phyloP scores from a whole-genome alignment of 331 rosid species.

The Ulmus americana region DNA sequence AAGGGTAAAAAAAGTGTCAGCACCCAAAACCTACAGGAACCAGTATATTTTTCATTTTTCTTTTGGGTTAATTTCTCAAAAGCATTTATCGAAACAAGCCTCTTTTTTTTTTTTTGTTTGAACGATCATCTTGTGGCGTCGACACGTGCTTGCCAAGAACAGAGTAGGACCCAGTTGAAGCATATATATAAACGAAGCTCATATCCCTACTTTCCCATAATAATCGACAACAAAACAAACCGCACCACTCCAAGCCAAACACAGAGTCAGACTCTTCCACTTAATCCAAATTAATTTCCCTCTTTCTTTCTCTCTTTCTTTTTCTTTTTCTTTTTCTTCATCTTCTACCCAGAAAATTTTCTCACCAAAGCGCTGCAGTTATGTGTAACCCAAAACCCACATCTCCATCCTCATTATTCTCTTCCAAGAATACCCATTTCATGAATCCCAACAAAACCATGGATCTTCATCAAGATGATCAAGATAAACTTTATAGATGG shows the following conservation, averaged over 20 bases:
- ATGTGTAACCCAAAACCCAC: constrained; percentile 70
- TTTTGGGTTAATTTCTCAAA: neutral
- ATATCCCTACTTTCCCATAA: constrained; percentile 25
- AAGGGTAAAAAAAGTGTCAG: constrained; percentile 21
- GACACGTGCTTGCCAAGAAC: constrained; percentile 40
- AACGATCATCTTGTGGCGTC: constrained; percentile 10
- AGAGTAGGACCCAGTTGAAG: constrained; percentile 29
- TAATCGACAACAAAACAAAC: constrained; percentile 8
- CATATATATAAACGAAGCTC: constrained; percentile 45
- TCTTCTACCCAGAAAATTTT: constrained; percentile 7
- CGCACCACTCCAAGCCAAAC: constrained; percentile 7
- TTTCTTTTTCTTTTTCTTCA: constrained; percentile 2
- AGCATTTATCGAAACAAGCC: constrained; percentile 17
- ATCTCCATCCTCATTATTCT: constrained; percentile 44
- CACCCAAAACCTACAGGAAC: constrained; percentile 30
- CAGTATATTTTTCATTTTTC: neutral
- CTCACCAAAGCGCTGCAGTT: neutral
- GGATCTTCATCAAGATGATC: constrained; percentile 26
- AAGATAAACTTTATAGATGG: constrained; percentile 60
- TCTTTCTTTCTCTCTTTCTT: neutral
- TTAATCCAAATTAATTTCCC: constrained; percentile 10
- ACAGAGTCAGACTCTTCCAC: neutral
- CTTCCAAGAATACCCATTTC: constrained; percentile 41
- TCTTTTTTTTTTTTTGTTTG: neutral
- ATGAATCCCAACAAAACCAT: constrained; percentile 35